Conservation (phyloP, 192 early-diverging fungal species). For the Umbelopsis isabellina region DNA sequence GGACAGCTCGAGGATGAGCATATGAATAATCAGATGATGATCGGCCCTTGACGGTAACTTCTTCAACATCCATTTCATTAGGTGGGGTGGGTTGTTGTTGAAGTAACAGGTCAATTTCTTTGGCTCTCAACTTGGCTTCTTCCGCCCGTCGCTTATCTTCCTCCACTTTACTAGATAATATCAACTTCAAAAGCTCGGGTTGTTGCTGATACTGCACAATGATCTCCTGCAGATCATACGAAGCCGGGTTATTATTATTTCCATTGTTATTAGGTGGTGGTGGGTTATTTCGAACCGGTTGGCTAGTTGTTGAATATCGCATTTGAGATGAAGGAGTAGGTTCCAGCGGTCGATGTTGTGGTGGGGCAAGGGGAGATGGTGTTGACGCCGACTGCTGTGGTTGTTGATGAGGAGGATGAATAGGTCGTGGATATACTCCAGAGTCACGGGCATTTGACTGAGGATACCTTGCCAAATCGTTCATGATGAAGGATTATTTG, state of each 20-base stretch:
- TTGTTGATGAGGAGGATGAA: background rate
- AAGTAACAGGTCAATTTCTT: slow-evolving; percentile 51
- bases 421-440: background rate
- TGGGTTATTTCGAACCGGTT: background rate
- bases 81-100: slow-evolving; percentile 30
- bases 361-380: background rate
- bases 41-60: background rate
- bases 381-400: background rate
- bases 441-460: slow-evolving; percentile 20
- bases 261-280: background rate
- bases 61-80: slow-evolving; percentile 24
- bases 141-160: slow-evolving; percentile 60
- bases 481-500: background rate
- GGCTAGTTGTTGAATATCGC: slow-evolving; percentile 2
- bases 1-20: slow-evolving; percentile 14
- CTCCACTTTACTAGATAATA: slow-evolving; percentile 56
- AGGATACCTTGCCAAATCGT: slow-evolving; percentile 18
- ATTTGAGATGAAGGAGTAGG: slow-evolving; percentile 14
- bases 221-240: slow-evolving; percentile 53
- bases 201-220: slow-evolving; percentile 48
- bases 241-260: slow-evolving; percentile 30
- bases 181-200: slow-evolving; percentile 58
- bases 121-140: slow-evolving; percentile 55
- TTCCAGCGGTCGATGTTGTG: slow-evolving; percentile 1
- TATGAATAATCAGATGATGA: background rate